Evolutionary conservation across 768 basidiomycete species (phyloP).

Genomic region (Phanerochaete sordida): DNA sequence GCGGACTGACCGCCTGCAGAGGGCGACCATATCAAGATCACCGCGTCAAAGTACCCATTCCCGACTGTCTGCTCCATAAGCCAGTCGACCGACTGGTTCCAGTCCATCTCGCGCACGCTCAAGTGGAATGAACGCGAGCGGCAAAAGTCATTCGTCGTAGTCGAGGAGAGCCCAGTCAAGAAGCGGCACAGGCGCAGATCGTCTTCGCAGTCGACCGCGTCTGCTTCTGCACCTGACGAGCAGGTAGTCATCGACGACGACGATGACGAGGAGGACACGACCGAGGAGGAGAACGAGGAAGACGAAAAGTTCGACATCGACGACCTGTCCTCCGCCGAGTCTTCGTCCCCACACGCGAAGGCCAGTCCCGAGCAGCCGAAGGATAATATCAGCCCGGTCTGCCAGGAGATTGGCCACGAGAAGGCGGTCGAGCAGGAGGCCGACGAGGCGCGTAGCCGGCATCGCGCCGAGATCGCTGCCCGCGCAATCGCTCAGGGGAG

Average conservation of each 20-base stretch:
- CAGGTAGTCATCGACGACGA: slow-evolving; percentile 31
- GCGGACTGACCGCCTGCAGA: slow-evolving; percentile 45
- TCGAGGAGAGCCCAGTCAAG: slow-evolving; percentile 72
- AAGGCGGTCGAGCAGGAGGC: slow-evolving; percentile 15
- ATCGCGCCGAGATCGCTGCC: slow-evolving; percentile 17
- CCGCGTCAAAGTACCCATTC: slow-evolving; percentile 95
- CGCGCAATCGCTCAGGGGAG: slow-evolving; percentile 11
- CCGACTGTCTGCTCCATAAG: slow-evolving; percentile 98
- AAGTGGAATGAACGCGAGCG: slow-evolving; percentile 99
- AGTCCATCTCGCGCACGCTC: slow-evolving; percentile 90
- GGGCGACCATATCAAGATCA: slow-evolving; percentile 99
- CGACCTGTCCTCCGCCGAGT: slow-evolving; percentile 66
- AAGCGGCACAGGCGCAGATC: slow-evolving; percentile 17
- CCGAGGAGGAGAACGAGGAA: slow-evolving; percentile 53
- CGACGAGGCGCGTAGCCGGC: background rate
- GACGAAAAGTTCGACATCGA: slow-evolving; percentile 91
- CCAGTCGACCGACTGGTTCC: slow-evolving; percentile 99
- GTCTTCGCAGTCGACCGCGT: slow-evolving; percentile 3
- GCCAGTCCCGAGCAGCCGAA: background rate
- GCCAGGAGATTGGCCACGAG: slow-evolving; percentile 14
- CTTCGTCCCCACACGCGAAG: slow-evolving; percentile 20
- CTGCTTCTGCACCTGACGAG: slow-evolving; percentile 37
- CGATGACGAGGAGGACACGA: slow-evolving; percentile 41
- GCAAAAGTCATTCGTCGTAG: slow-evolving; percentile 97
- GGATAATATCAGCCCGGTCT: background rate